These are phyloP conservation scores for Colletotrichum paranaense DNA, from an alignment of 2,329 filamentous ascomycete genomes.

Conservation along the genomic window DNA sequence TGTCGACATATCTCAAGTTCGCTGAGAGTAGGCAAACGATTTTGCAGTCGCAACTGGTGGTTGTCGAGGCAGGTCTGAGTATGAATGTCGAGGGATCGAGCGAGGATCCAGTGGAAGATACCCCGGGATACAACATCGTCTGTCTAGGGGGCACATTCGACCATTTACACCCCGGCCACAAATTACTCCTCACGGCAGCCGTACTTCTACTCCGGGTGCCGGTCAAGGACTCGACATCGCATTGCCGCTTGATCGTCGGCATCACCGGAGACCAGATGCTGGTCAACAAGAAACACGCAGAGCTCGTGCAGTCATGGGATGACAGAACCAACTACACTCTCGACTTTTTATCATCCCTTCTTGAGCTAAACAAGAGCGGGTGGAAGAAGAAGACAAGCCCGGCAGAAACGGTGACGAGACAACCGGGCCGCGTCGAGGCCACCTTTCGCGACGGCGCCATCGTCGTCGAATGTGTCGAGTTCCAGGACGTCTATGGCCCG, in stretches of 20 bases:
- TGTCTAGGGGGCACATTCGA: slow-evolving; percentile 96
- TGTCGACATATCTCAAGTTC: slow-evolving; percentile 59
- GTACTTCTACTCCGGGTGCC: slow-evolving; percentile 74
- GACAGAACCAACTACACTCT: slow-evolving; percentile 76
- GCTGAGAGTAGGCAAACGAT: slow-evolving; percentile 59
- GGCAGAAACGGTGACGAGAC: slow-evolving; percentile 34
- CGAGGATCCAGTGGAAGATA: not conserved
- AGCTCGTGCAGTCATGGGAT: slow-evolving; percentile 84
- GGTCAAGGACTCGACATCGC: slow-evolving; percentile 46
- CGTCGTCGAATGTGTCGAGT: slow-evolving; percentile 81
- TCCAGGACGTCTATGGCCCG: slow-evolving; percentile 90
- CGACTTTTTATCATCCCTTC: slow-evolving; percentile 77
- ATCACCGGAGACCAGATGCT: slow-evolving; percentile 90
- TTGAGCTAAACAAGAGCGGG: slow-evolving; percentile 53
- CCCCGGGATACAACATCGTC: slow-evolving; percentile 55
- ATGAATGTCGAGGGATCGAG: slow-evolving; percentile 47
- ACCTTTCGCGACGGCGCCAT: slow-evolving; percentile 70
- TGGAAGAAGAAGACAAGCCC: slow-evolving; percentile 57
- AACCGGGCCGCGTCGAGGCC: slow-evolving; percentile 59
- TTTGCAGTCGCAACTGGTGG: slow-evolving; percentile 61
- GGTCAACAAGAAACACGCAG: slow-evolving; percentile 87
- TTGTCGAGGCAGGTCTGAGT: slow-evolving; percentile 64
- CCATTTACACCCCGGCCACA: slow-evolving; percentile 94
- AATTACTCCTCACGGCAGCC: slow-evolving; percentile 92
- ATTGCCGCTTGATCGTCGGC: slow-evolving; percentile 78